Percentiles rank a stretch among this genome's conserved stretches.
phyloP scores from a whole-genome alignment of 441 rosid species.

The Bocquillonia castaneifolia region DNA sequence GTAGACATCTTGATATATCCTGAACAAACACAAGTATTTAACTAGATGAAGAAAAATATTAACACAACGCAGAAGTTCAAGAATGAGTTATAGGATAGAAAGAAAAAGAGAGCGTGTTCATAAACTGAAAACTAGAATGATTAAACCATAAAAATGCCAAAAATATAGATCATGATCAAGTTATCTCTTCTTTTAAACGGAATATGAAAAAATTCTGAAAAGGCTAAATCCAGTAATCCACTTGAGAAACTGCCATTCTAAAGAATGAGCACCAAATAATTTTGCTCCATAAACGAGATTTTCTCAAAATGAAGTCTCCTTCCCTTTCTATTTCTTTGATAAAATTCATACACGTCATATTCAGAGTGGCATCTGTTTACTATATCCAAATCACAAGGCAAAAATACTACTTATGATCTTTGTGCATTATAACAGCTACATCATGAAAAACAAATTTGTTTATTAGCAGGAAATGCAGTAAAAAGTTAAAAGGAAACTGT shows the following conservation, averaged over 20 bases:
- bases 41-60: conserved; percentile 1
- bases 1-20: conserved; percentile 97
- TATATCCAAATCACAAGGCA: background rate
- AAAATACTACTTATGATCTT: background rate
- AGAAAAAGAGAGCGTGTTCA: background rate
- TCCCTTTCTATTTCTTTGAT: too few relatives aligned
- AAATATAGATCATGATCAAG: background rate
- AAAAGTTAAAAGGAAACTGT: background rate
- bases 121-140: conserved; percentile 2
- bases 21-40: conserved; percentile 26
- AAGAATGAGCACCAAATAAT: background rate
- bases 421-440: background rate
- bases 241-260: conserved; percentile 1
- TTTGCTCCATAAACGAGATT: background rate
- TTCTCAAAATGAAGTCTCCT: background rate
- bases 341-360: background rate
- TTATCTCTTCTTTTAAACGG: background rate
- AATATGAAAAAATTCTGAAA: background rate
- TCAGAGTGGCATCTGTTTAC: background rate
- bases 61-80: background rate
- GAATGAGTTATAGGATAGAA: background rate
- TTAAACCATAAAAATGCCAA: background rate
- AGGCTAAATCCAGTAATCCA: background rate
- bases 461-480: background rate
- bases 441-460: background rate